phyloP scores from a whole-genome alignment of 23 red algal genomes.

The Cyanidioschyzon merolae region DNA sequence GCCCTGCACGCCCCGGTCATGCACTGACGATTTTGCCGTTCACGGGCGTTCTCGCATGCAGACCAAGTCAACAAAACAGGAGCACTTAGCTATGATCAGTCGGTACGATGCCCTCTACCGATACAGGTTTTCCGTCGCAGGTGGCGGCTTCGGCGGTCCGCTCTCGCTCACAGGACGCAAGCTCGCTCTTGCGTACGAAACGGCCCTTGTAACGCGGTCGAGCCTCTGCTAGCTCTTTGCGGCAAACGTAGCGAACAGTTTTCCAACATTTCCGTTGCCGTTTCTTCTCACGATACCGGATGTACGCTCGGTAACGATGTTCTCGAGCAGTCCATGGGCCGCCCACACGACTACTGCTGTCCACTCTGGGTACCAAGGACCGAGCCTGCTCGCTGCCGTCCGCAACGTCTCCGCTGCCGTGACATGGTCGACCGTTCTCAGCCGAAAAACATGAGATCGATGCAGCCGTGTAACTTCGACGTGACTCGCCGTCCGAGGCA shows the following conservation, averaged over 20 bases:
- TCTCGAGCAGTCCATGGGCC: not conserved
- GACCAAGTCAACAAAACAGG: too few species aligned
- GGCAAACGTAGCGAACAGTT: conserved; percentile 62
- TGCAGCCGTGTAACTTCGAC: not conserved
- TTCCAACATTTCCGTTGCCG: conserved; percentile 48
- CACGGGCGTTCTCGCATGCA: too few species aligned
- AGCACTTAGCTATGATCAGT: too few species aligned
- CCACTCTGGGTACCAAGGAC: not conserved
- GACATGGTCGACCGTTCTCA: not conserved
- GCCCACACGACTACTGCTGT: not conserved
- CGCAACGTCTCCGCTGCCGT: not conserved
- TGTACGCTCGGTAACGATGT: not conserved
- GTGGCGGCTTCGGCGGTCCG: too few species aligned
- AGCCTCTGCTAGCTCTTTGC: conserved; percentile 64
- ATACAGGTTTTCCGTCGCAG: too few species aligned
- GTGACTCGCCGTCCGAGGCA: not conserved
- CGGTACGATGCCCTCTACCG: too few species aligned
- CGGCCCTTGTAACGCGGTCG: conserved; percentile 61
- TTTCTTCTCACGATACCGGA: conserved; percentile 50
- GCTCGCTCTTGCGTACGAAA: conserved; percentile 50
- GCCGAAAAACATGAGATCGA: not conserved
- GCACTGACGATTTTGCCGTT: too few species aligned
- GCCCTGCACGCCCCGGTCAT: too few species aligned
- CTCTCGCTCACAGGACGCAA: too few species aligned
- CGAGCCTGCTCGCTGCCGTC: not conserved